Evolutionary conservation across 768 basidiomycete species (phyloP).

Genomic region (Rhodotorula graminis): DNA sequence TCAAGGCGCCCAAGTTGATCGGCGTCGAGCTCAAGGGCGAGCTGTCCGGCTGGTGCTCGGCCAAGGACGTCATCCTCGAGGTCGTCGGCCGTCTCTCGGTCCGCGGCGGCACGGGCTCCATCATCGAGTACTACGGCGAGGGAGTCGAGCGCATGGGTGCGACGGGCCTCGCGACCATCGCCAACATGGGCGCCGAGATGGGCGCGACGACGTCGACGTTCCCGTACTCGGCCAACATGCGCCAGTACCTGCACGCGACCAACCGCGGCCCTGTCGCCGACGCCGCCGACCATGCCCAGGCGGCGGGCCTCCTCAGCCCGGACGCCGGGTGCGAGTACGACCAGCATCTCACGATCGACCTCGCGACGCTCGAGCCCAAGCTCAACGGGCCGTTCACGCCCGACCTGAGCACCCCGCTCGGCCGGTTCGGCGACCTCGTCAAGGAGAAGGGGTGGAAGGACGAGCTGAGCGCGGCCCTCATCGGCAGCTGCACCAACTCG

Average conservation of each 20-base stretch:
- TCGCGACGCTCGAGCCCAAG: slow-evolving; percentile 42
- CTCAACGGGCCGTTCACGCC: slow-evolving; percentile 94
- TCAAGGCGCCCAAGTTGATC: slow-evolving; percentile 58
- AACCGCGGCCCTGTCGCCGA: slow-evolving; percentile 76
- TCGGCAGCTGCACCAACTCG: slow-evolving; percentile 99
- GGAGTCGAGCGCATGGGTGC: slow-evolving; percentile 85
- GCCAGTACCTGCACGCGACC: slow-evolving; percentile 81
- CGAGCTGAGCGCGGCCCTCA: slow-evolving; percentile 80
- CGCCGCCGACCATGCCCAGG: slow-evolving; percentile 78
- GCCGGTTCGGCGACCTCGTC: slow-evolving; percentile 75
- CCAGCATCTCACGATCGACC: slow-evolving; percentile 75
- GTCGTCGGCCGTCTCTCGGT: slow-evolving; percentile 92
- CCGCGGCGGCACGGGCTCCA: slow-evolving; percentile 87
- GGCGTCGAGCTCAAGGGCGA: slow-evolving; percentile 84
- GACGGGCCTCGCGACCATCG: slow-evolving; percentile 88
- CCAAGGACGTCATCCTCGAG: slow-evolving; percentile 93
- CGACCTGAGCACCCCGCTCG: slow-evolving; percentile 88
- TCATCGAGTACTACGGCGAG: slow-evolving; percentile 94
- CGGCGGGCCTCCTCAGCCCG: slow-evolving; percentile 68
- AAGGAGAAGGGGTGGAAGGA: slow-evolving; percentile 87
- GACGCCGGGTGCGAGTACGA: slow-evolving; percentile 90
- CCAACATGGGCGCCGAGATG: slow-evolving; percentile 99
- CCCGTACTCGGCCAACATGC: slow-evolving; percentile 89
- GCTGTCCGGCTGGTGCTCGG: slow-evolving; percentile 83
- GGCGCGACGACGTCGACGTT: slow-evolving; percentile 99